A percentile compares a stretch with the other conserved stretches of the same genome.
These are phyloP conservation scores for Arachis stenosperma DNA, from an alignment of 306 rosid species.

Conservation along the genomic window DNA sequence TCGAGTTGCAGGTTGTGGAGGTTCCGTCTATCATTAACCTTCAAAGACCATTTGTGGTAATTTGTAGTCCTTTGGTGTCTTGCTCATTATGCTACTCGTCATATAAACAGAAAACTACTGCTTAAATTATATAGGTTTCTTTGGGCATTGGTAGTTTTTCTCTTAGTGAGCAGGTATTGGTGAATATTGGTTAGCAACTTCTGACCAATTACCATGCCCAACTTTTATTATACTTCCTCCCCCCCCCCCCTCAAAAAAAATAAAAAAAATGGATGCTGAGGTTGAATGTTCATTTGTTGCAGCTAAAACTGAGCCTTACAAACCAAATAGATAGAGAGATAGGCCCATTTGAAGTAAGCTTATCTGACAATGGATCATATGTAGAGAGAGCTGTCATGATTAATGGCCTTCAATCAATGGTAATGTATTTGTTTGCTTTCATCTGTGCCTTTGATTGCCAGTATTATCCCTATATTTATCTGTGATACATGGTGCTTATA, in stretches of 20 bases:
- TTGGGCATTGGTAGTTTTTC: conserved; percentile 18
- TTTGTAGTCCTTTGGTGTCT: conserved; percentile 17
- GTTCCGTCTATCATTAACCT: conserved; percentile 74
- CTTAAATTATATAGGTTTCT: conserved; percentile 28
- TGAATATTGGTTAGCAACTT: conserved; percentile 25
- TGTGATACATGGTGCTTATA: conserved; percentile 10
- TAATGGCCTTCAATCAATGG: conserved; percentile 88
- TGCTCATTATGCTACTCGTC: conserved; percentile 21
- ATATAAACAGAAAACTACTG: conserved; percentile 31
- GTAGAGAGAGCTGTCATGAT: conserved; percentile 68
- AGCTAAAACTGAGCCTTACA: conserved; percentile 72
- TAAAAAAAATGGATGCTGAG: conserved; percentile 41
- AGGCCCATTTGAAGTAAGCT: conserved; percentile 86
- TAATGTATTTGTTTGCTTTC: conserved; percentile 46
- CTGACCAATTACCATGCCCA: conserved; percentile 29
- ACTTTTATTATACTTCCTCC: background rate
- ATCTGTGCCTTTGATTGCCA: conserved; percentile 28
- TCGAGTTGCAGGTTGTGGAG: conserved; percentile 78
- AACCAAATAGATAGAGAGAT: conserved; percentile 79
- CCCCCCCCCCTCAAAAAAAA: no score
- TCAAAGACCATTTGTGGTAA: conserved; percentile 86
- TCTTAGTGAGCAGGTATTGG: conserved; percentile 33
- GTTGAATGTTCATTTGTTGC: conserved; percentile 46
- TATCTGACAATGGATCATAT: conserved; percentile 56
- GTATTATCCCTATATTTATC: conserved; percentile 19